Evolutionary conservation across 2,329 filamentous ascomycete species (phyloP).

Genomic region (Graphilbum fragrans): DNA sequence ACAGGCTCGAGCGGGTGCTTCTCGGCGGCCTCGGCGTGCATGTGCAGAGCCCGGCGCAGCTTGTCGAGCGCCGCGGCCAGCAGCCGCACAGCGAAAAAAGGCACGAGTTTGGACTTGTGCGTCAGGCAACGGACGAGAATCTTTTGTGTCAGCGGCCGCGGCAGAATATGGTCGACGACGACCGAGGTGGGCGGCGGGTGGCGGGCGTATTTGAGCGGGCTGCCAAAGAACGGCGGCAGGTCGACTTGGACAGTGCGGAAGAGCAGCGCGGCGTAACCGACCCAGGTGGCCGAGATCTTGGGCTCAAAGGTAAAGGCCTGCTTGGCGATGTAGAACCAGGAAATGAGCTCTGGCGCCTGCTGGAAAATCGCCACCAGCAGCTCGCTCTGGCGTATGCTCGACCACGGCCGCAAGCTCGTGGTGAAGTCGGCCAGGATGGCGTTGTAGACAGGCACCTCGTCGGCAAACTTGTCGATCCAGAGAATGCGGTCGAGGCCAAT

Average conservation of each 20-base stretch:
- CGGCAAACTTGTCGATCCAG: slow-evolving; percentile 55
- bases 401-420: slow-evolving; percentile 70
- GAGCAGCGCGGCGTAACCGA: slow-evolving; percentile 81
- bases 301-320: slow-evolving; percentile 78
- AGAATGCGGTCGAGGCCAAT: slow-evolving; percentile 54
- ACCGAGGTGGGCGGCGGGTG: slow-evolving; percentile 69
- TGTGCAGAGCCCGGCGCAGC: slow-evolving; percentile 48
- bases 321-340: slow-evolving; percentile 75
- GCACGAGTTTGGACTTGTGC: slow-evolving; percentile 64
- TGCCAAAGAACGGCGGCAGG: slow-evolving; percentile 61
- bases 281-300: slow-evolving; percentile 86
- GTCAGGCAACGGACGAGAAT: slow-evolving; percentile 68
- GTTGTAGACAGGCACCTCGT: slow-evolving; percentile 66
- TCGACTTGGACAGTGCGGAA: slow-evolving; percentile 69
- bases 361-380: slow-evolving; percentile 70
- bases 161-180: slow-evolving; percentile 76
- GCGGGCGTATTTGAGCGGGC: slow-evolving; percentile 45
- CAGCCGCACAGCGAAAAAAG: slow-evolving; percentile 73
- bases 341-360: slow-evolving; percentile 72
- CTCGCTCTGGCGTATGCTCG: slow-evolving; percentile 68
- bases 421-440: slow-evolving; percentile 67
- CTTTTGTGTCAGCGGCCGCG: slow-evolving; percentile 69
- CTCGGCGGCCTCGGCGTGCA: slow-evolving; percentile 36
- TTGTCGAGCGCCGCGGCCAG: slow-evolving; percentile 72
- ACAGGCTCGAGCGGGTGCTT: slow-evolving; percentile 17